Conservation (phyloP, 2,329 filamentous ascomycete genomes). For the Fonsecaea multimorphosa region DNA sequence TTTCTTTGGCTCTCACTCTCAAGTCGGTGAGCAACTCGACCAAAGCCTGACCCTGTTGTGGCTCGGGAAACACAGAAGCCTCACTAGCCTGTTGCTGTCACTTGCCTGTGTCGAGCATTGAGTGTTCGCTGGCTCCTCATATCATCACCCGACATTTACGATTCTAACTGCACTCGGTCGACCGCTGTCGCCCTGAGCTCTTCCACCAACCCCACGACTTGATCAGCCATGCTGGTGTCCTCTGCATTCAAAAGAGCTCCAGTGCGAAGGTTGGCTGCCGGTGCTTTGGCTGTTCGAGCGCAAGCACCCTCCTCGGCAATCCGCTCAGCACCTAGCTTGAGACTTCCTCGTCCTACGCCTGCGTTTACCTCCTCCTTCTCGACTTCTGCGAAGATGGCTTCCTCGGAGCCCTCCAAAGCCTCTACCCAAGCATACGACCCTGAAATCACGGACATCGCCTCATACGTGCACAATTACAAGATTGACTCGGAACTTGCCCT, state of each 20-base stretch:
- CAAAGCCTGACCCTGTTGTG: constrained; percentile 7
- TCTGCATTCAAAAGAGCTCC: constrained; percentile 36
- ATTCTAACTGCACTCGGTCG: not conserved
- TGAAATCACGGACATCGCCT: constrained; percentile 93
- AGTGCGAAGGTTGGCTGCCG: constrained; percentile 37
- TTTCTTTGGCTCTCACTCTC: constrained; percentile 2
- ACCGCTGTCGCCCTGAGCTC: not conserved
- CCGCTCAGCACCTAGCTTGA: constrained; percentile 24
- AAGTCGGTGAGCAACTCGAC: constrained; percentile 10
- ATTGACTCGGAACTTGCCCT: constrained; percentile 92
- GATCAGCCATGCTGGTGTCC: constrained; percentile 34
- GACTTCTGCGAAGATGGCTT: constrained; percentile 51
- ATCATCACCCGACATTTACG: not conserved
- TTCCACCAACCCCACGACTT: not conserved
- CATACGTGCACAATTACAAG: constrained; percentile 90
- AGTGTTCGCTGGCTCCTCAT: not conserved
- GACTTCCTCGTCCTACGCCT: constrained; percentile 23
- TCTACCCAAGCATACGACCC: constrained; percentile 73
- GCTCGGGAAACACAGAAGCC: not conserved
- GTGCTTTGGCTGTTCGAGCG: constrained; percentile 35
- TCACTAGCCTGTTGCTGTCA: not conserved
- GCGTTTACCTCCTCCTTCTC: constrained; percentile 45
- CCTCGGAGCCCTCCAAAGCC: constrained; percentile 46
- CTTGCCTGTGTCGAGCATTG: not conserved
- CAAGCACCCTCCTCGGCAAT: constrained; percentile 31